A percentile compares a stretch with the other conserved stretches of the same genome.
These are phyloP conservation scores for Coccomyxa sp. DNA, from an alignment of 139 green algal genomes.

Conservation along the genomic window DNA sequence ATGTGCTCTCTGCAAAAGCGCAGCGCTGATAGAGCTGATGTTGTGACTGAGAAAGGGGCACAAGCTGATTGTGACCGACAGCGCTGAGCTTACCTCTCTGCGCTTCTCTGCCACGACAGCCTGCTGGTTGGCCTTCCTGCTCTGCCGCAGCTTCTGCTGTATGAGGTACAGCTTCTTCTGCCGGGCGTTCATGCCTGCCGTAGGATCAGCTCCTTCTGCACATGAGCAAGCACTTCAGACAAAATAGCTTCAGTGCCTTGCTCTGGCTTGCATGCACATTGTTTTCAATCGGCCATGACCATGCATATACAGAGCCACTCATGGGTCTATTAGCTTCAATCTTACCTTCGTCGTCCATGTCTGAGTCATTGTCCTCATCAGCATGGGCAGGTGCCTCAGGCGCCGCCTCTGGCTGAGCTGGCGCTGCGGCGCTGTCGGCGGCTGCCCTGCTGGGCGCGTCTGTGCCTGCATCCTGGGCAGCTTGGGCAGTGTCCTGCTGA, in stretches of 20 bases:
- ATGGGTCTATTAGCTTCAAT: neutral
- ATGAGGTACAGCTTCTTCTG: slow-evolving; percentile 85
- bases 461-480: neutral
- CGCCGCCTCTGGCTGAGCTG: neutral
- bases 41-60: too few relatives aligned
- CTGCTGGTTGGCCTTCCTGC: slow-evolving; percentile 84
- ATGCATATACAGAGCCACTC: too few relatives aligned
- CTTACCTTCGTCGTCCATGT: slow-evolving; percentile 20
- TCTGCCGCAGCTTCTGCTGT: slow-evolving; percentile 70
- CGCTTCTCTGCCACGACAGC: slow-evolving; percentile 87
- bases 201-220: slow-evolving; percentile 45
- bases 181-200: slow-evolving; percentile 55
- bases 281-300: too few relatives aligned
- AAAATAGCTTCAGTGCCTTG: too few relatives aligned
- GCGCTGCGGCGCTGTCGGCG: neutral
- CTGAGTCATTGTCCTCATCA: slow-evolving; percentile 6
- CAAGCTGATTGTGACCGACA: too few relatives aligned
- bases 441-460: neutral
- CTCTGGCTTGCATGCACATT: too few relatives aligned
- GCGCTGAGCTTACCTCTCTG: slow-evolving; percentile 13
- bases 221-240: too few relatives aligned
- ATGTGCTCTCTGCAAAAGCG: too few relatives aligned
- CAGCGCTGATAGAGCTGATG: too few relatives aligned
- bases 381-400: slow-evolving; percentile 1
- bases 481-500: neutral